A percentile compares a stretch with the other conserved stretches of the same genome.
phyloP scores from a whole-genome alignment of 1,139 yeast genomes.

The Blastobotrys aristatus region DNA sequence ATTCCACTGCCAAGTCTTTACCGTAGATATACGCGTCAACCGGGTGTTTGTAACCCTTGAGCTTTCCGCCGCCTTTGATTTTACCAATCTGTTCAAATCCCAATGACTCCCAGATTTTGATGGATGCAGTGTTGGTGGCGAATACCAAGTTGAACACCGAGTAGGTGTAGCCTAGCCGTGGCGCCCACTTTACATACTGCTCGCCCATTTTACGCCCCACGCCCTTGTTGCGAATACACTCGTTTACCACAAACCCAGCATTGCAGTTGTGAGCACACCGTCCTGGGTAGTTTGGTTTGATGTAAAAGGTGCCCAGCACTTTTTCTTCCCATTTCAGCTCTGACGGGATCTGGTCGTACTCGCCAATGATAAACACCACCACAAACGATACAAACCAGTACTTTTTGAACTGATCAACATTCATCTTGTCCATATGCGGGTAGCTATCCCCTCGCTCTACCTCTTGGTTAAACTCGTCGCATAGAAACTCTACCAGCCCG shows the following conservation, averaged over 20 bases:
- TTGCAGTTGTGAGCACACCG: conserved; percentile 91
- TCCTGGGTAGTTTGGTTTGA: conserved; percentile 90
- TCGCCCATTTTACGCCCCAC: conserved; percentile 82
- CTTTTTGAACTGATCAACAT: conserved; percentile 64
- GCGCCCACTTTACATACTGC: conserved; percentile 87
- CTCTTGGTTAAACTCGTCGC: conserved; percentile 92
- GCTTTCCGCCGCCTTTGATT: conserved; percentile 76
- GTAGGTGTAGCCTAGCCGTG: conserved; percentile 77
- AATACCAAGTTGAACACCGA: conserved; percentile 81
- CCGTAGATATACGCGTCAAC: conserved; percentile 78
- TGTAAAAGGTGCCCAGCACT: conserved; percentile 77
- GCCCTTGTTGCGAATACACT: conserved; percentile 87
- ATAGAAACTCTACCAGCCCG: conserved; percentile 69
- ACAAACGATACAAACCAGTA: conserved; percentile 88
- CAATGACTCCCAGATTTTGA: conserved; percentile 69
- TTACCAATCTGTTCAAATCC: conserved; percentile 75
- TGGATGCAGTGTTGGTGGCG: conserved; percentile 80
- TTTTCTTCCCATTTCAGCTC: conserved; percentile 71
- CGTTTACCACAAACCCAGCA: conserved; percentile 82
- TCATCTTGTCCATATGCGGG: conserved; percentile 75
- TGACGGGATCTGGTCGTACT: conserved; percentile 29
- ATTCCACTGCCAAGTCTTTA: too few relatives aligned
- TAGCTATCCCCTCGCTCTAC: conserved; percentile 83
- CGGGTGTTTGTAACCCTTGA: conserved; percentile 76
- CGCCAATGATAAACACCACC: conserved; percentile 73